Conservation (phyloP, 768 basidiomycete species). For the Russula earlei region DNA sequence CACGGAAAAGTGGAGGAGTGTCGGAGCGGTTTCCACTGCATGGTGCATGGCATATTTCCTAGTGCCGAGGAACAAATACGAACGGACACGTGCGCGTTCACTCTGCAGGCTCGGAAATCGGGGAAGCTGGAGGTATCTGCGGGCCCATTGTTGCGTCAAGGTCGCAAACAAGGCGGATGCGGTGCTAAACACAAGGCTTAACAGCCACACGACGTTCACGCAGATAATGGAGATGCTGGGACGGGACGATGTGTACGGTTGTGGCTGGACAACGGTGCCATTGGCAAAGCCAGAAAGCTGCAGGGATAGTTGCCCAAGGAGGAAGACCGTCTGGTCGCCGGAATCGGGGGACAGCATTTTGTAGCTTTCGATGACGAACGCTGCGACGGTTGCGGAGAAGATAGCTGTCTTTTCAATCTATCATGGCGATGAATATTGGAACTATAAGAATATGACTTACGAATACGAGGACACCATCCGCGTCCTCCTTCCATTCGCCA, state of each 20-base stretch:
- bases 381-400: conserved; percentile 22
- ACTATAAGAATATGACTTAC: background rate
- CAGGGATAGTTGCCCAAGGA: conserved; percentile 7
- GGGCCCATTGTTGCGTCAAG: conserved; percentile 10
- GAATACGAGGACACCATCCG: conserved; percentile 15
- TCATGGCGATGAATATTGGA: background rate
- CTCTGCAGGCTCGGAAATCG: conserved; percentile 6
- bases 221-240: background rate
- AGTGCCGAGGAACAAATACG: conserved; percentile 6
- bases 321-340: background rate
- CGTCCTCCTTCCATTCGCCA: conserved; percentile 13
- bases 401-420: conserved; percentile 17
- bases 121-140: conserved; percentile 13
- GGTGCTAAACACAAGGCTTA: conserved; percentile 10
- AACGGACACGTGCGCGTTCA: conserved; percentile 10
- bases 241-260: background rate
- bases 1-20: conserved; percentile 25
- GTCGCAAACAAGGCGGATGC: conserved; percentile 13
- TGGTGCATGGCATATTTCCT: background rate
- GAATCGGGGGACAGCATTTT: conserved; percentile 13
- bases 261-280: background rate
- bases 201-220: conserved; percentile 12
- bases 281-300: conserved; percentile 1
- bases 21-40: background rate
- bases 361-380: conserved; percentile 20